Conservation (phyloP, 345 rosid genomes). For the Durio zibethinus region DNA sequence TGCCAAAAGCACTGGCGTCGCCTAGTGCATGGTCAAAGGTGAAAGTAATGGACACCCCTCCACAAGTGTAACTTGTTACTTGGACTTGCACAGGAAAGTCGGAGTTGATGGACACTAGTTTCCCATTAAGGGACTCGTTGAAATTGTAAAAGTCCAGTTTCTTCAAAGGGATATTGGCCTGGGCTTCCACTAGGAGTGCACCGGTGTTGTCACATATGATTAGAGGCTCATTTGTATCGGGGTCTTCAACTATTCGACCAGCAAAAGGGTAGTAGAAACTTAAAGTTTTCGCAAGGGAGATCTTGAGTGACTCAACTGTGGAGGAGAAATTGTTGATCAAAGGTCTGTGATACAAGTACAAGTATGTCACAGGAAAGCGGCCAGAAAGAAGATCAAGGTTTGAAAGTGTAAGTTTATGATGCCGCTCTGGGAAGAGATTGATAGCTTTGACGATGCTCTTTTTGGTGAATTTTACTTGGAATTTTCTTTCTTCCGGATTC, state of each 20-base stretch:
- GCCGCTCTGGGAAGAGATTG: conserved; percentile 25
- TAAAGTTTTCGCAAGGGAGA: conserved; percentile 54
- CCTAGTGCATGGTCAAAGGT: conserved; percentile 89
- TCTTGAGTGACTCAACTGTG: conserved; percentile 38
- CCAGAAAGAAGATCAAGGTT: conserved; percentile 89
- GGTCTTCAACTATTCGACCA: conserved; percentile 54
- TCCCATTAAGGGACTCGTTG: conserved; percentile 43
- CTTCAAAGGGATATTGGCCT: conserved; percentile 46
- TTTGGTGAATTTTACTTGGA: conserved; percentile 39
- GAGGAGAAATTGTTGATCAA: conserved; percentile 20
- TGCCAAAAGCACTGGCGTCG: conserved; percentile 66
- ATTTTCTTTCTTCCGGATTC: conserved; percentile 16
- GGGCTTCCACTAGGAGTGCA: conserved; percentile 51
- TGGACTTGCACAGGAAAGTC: conserved; percentile 62
- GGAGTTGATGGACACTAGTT: conserved; percentile 42
- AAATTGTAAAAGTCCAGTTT: conserved; percentile 55
- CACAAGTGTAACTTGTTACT: conserved; percentile 52
- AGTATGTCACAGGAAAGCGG: conserved; percentile 77
- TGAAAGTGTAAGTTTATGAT: conserved; percentile 41
- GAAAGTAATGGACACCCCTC: conserved; percentile 66
- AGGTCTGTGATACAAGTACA: conserved; percentile 52
- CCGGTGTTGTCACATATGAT: conserved; percentile 71
- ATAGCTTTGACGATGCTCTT: conserved; percentile 48
- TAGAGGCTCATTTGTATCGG: conserved; percentile 45
- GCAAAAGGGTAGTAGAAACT: conserved; percentile 66